Evolutionary conservation across 1,284 basidiomycete genomes (phyloP).

Genomic region (Sporisorium exsertum): DNA sequence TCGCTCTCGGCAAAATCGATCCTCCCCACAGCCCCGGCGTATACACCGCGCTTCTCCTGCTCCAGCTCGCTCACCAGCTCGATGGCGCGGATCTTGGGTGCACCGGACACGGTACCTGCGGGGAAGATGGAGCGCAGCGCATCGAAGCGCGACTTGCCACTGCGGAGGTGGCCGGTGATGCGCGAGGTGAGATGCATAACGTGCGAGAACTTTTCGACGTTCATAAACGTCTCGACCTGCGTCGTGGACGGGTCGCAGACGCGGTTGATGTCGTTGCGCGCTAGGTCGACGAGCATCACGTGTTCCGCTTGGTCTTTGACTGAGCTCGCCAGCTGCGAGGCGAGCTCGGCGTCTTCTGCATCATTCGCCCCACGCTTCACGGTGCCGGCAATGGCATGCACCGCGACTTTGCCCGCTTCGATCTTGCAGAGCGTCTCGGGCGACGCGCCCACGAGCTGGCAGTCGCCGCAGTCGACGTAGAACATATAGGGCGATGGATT

Average conservation of each 20-base stretch:
- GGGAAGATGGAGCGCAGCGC: constrained; percentile 99
- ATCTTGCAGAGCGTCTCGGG: constrained; percentile 99
- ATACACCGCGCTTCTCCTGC: constrained; percentile 89
- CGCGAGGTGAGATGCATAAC: constrained; percentile 98
- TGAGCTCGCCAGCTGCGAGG: constrained; percentile 80
- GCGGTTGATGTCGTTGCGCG: constrained; percentile 98
- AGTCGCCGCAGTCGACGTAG: constrained; percentile 86
- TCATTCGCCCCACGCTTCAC: constrained; percentile 79
- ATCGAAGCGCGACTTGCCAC: constrained; percentile 89
- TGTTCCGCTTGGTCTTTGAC: constrained; percentile 98
- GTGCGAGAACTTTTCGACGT: constrained; percentile 94
- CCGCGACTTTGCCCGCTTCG: constrained; percentile 84
- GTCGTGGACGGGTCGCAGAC: constrained; percentile 95
- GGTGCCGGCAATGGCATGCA: constrained; percentile 98
- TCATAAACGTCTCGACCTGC: constrained; percentile 94
- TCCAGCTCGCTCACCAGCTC: constrained; percentile 90
- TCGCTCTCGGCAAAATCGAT: constrained; percentile 95
- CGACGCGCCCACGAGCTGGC: constrained; percentile 94
- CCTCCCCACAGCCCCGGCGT: constrained; percentile 95
- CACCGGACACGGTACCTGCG: constrained; percentile 98
- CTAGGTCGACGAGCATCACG: constrained; percentile 98
- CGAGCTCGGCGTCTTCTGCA: constrained; percentile 83
- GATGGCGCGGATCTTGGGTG: constrained; percentile 98
- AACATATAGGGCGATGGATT: constrained; percentile 99
- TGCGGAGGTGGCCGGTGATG: constrained; percentile 87